A percentile compares a stretch with the other conserved stretches of the same genome.
Evolutionary conservation across 2,329 filamentous ascomycete species (phyloP).

Genomic region (Paraphaeosphaeria sporulosa): DNA sequence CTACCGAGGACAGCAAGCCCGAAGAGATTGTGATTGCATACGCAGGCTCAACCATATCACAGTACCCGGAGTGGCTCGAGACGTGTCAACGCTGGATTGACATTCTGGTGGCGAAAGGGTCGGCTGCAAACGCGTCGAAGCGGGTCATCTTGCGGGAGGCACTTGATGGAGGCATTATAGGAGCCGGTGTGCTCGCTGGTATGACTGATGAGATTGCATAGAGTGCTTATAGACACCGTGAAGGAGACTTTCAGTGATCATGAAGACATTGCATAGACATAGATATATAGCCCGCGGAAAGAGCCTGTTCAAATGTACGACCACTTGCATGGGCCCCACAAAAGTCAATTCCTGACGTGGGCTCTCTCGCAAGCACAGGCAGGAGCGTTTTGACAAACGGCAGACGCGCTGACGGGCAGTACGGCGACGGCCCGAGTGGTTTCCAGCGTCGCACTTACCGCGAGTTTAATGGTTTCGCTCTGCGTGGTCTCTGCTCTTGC

Average conservation of each 20-base stretch:
- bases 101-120: constrained; percentile 56
- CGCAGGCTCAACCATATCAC: constrained; percentile 80
- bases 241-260: background rate
- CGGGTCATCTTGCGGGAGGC: constrained; percentile 61
- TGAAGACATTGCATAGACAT: background rate
- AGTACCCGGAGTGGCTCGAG: constrained; percentile 75
- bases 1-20: constrained; percentile 32
- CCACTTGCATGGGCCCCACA: background rate
- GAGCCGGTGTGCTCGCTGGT: constrained; percentile 62
- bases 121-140: constrained; percentile 47
- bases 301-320: background rate
- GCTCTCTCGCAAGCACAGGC: background rate
- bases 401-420: constrained; percentile 1
- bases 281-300: background rate
- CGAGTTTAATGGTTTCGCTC: background rate
- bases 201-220: constrained; percentile 47
- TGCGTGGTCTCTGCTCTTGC: background rate
- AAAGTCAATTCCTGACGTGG: background rate
- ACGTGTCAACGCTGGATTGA: constrained; percentile 76
- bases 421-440: background rate
- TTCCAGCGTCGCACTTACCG: background rate
- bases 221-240: constrained; percentile 4
- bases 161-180: constrained; percentile 63
- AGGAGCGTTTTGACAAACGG: constrained; percentile 1
- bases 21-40: constrained; percentile 78